A percentile compares a stretch with the other conserved stretches of the same genome.
Conservation (phyloP, 2,329 filamentous ascomycete genomes). For the Epichloe uncinata region DNA sequence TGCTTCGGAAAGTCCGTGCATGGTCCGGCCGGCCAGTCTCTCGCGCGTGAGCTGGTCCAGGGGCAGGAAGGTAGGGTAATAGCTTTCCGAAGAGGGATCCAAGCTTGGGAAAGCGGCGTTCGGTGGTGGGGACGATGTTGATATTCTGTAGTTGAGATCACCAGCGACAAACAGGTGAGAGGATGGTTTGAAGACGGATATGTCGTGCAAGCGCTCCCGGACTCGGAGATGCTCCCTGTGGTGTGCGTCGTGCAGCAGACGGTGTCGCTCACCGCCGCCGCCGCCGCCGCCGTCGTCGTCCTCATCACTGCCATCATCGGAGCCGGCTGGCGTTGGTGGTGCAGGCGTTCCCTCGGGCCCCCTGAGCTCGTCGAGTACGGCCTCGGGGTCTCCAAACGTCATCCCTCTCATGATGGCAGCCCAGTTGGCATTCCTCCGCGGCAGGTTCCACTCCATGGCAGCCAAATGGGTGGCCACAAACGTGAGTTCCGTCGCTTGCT, state of each 20-base stretch:
- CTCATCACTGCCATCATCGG: slow-evolving; percentile 9
- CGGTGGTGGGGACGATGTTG: slow-evolving; percentile 47
- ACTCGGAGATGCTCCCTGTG: slow-evolving; percentile 21
- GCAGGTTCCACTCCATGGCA: slow-evolving; percentile 68
- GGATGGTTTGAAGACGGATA: slow-evolving; percentile 60
- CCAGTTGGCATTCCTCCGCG: slow-evolving; percentile 78
- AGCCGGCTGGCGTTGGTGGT: slow-evolving; percentile 1
- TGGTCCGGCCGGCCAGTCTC: slow-evolving; percentile 49
- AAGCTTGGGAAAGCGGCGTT: slow-evolving; percentile 50
- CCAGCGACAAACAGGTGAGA: slow-evolving; percentile 77
- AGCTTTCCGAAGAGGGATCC: slow-evolving; percentile 39
- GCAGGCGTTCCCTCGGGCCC: slow-evolving; percentile 3
- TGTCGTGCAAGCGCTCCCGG: slow-evolving; percentile 36
- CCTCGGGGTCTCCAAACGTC: slow-evolving; percentile 52
- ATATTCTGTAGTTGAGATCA: slow-evolving; percentile 90
- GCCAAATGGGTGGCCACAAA: slow-evolving; percentile 84
- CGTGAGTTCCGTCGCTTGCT: slow-evolving; percentile 50
- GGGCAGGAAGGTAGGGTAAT: slow-evolving; percentile 54
- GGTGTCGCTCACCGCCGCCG: slow-evolving; percentile 14
- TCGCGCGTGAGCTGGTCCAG: slow-evolving; percentile 73
- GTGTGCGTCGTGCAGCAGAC: slow-evolving; percentile 22
- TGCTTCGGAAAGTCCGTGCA: slow-evolving; percentile 68
- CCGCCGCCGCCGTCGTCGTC: slow-evolving; percentile 13
- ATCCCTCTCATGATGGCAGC: slow-evolving; percentile 65
- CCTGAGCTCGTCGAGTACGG: slow-evolving; percentile 18